Evolutionary conservation across 345 rosid species (phyloP).

Genomic region (Lenwebbia sp.): DNA sequence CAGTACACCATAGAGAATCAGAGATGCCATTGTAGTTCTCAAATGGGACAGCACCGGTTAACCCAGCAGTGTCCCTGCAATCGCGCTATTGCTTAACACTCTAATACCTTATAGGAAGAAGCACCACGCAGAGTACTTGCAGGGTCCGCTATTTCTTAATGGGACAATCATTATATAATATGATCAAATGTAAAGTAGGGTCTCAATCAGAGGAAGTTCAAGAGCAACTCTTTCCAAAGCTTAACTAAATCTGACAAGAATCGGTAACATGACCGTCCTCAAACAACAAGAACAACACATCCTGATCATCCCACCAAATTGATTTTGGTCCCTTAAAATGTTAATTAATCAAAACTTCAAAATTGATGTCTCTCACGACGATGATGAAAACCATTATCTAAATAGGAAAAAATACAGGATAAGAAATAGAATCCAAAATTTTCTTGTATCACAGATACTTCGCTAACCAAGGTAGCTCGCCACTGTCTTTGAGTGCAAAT

Average conservation of each 20-base stretch:
- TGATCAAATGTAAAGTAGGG: not conserved
- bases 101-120: not conserved
- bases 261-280: not conserved
- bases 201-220: not conserved
- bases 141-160: not conserved
- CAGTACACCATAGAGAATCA: not conserved
- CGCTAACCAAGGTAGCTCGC: slow-evolving; percentile 76
- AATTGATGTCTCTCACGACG: not conserved
- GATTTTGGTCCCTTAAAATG: not conserved
- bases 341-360: not conserved
- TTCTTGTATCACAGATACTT: slow-evolving; percentile 46
- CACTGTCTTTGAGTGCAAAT: slow-evolving; percentile 77
- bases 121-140: not conserved
- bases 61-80: not conserved
- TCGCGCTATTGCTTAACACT: not conserved
- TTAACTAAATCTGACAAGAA: not conserved
- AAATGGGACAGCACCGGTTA: not conserved
- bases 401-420: not conserved
- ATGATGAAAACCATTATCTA: not conserved
- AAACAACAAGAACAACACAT: not conserved
- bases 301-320: not conserved
- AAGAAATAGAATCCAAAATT: not conserved
- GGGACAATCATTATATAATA: not conserved
- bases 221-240: not conserved
- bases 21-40: not conserved